Evolutionary conservation across 2,329 filamentous ascomycete genomes (phyloP).

Genomic region (Pseudogymnoascus sp.): DNA sequence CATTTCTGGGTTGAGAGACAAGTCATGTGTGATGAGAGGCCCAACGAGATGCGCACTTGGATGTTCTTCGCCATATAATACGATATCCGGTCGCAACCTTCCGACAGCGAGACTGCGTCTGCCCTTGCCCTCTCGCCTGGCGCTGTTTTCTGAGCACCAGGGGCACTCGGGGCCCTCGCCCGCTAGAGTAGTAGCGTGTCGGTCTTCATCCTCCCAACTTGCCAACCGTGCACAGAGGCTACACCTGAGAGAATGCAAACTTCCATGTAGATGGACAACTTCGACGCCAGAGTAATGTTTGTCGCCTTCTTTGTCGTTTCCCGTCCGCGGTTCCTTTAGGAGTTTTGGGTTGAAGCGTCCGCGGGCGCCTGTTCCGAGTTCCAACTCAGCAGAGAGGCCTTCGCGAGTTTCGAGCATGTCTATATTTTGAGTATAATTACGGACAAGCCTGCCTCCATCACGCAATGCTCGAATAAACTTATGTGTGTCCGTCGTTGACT

Average conservation of each 20-base stretch:
- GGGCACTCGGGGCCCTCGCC: slow-evolving; percentile 61
- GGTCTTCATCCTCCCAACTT: slow-evolving; percentile 51
- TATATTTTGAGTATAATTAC: slow-evolving; percentile 70
- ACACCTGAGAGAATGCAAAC: slow-evolving; percentile 56
- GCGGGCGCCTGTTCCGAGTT: slow-evolving; percentile 52
- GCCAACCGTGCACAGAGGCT: slow-evolving; percentile 50
- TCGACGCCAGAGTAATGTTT: slow-evolving; percentile 25
- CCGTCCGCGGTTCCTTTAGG: slow-evolving; percentile 30
- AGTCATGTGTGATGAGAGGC: slow-evolving; percentile 59
- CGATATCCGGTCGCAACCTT: slow-evolving; percentile 62
- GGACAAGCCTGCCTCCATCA: slow-evolving; percentile 58
- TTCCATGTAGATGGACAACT: slow-evolving; percentile 63
- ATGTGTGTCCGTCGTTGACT: slow-evolving; percentile 54
- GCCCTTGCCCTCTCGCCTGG: slow-evolving; percentile 53
- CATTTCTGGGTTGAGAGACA: slow-evolving; percentile 55
- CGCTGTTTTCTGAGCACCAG: slow-evolving; percentile 53
- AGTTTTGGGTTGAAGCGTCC: slow-evolving; percentile 47
- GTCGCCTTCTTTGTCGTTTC: slow-evolving; percentile 24
- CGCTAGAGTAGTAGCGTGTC: slow-evolving; percentile 37
- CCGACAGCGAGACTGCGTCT: slow-evolving; percentile 61
- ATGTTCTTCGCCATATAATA: slow-evolving; percentile 67
- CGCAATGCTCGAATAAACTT: slow-evolving; percentile 60
- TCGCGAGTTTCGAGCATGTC: slow-evolving; percentile 65
- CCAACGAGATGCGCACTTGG: slow-evolving; percentile 60
- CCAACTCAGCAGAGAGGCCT: slow-evolving; percentile 54